These are phyloP conservation scores for Calocera cornea DNA, from an alignment of 768 basidiomycete species.

Conservation along the genomic window DNA sequence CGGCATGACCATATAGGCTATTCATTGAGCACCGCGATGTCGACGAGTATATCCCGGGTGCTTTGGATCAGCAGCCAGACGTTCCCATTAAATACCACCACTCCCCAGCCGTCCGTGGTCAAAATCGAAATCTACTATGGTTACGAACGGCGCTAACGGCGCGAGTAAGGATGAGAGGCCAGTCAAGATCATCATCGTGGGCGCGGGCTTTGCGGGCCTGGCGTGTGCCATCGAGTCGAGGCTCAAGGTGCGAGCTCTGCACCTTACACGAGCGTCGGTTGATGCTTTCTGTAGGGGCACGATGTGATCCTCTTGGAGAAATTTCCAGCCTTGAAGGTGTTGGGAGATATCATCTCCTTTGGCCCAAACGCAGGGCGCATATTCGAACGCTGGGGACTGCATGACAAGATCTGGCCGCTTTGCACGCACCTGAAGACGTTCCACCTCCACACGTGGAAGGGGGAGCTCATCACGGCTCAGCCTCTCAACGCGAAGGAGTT, in stretches of 20 bases:
- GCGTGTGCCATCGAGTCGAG: slow-evolving; percentile 20
- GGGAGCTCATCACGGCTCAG: slow-evolving; percentile 17
- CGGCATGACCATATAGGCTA: neutral
- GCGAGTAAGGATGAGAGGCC: neutral
- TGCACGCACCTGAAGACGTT: slow-evolving; percentile 14
- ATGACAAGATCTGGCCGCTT: slow-evolving; percentile 16
- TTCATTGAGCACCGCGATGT: neutral
- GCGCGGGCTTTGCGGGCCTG: slow-evolving; percentile 21
- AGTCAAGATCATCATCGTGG: slow-evolving; percentile 12
- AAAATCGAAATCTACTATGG: neutral
- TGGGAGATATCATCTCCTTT: slow-evolving; percentile 17
- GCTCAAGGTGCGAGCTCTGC: neutral
- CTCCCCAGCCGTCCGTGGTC: neutral
- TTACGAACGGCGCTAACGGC: neutral
- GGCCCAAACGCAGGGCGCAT: slow-evolving; percentile 18
- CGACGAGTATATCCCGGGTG: neutral
- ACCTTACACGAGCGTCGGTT: neutral
- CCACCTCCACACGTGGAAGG: slow-evolving; percentile 16
- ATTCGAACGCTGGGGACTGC: slow-evolving; percentile 18
- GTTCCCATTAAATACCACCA: neutral
- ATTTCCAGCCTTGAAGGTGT: slow-evolving; percentile 12
- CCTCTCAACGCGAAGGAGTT: slow-evolving; percentile 11
- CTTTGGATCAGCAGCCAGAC: neutral
- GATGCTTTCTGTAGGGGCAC: slow-evolving; percentile 16
- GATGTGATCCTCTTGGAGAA: slow-evolving; percentile 19